These are phyloP conservation scores for Picea sitchensis DNA, from an alignment of 75 land plant species.

Conservation along the genomic window DNA sequence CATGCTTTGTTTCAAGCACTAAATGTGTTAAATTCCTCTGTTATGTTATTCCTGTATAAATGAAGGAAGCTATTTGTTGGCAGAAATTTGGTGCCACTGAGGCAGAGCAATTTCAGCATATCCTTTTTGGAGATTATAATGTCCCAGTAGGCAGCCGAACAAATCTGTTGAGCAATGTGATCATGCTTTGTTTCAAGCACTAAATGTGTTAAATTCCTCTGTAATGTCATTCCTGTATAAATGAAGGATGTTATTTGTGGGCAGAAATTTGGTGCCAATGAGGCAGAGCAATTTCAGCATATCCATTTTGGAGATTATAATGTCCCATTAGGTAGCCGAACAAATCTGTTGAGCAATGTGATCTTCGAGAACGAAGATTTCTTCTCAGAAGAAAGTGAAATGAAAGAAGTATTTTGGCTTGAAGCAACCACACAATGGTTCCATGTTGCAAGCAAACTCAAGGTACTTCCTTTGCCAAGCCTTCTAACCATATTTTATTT, in stretches of 20 bases:
- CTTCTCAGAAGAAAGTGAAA: conserved; percentile 37
- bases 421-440: conserved; percentile 25
- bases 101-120: conserved; percentile 10
- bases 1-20: too few relatives aligned
- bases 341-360: conserved; percentile 43
- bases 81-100: conserved; percentile 7
- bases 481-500: not conserved
- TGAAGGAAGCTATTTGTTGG: not conserved
- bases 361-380: conserved; percentile 50
- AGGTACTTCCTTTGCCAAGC: conserved; percentile 21
- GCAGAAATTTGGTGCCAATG: conserved; percentile 2
- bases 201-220: too few relatives aligned
- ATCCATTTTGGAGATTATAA: conserved; percentile 49
- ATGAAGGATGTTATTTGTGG: not conserved
- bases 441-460: conserved; percentile 30
- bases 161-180: conserved; percentile 32
- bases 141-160: conserved; percentile 30
- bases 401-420: conserved; percentile 65
- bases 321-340: conserved; percentile 28
- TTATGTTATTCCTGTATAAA: not conserved
- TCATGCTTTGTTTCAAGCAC: too few relatives aligned
- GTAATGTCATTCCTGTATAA: not conserved
- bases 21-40: too few relatives aligned
- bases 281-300: conserved; percentile 12
- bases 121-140: conserved; percentile 50